phyloP scores from a whole-genome alignment of 108 stramenopile species.

The Conticribra guillardii region DNA sequence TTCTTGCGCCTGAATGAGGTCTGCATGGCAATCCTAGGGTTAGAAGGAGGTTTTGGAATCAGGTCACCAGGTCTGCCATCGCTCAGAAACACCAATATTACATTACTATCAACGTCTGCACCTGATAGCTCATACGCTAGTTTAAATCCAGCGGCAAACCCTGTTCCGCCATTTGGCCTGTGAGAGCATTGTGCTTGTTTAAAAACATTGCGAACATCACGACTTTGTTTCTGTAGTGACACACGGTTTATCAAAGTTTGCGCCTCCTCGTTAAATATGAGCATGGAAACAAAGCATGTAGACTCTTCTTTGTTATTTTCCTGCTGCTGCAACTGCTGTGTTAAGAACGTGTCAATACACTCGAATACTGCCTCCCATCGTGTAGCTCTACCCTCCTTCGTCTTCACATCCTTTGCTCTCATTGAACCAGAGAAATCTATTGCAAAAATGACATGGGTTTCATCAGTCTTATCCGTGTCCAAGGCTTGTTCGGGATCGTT shows the following conservation, averaged over 20 bases:
- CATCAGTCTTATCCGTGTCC: too few species aligned
- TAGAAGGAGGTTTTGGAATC: neutral
- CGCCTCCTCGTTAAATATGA: constrained; percentile 12
- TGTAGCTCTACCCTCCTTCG: neutral
- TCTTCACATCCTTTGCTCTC: neutral
- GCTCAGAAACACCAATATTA: constrained; percentile 8
- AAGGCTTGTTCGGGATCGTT: too few species aligned
- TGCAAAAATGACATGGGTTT: constrained; percentile 10
- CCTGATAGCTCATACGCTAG: neutral
- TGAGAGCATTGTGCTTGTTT: neutral
- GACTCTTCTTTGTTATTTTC: neutral
- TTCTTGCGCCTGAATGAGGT: neutral
- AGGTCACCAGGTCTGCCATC: constrained; percentile 16
- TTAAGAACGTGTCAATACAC: constrained; percentile 2
- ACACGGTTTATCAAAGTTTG: neutral
- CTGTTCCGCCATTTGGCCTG: constrained; percentile 6
- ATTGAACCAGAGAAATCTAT: constrained; percentile 13
- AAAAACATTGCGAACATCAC: neutral
- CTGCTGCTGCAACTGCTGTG: constrained; percentile 1
- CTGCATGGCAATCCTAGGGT: neutral
- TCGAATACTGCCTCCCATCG: constrained; percentile 15
- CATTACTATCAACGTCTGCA: neutral
- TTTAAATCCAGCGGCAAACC: constrained; percentile 4
- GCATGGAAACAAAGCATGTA: constrained; percentile 5
- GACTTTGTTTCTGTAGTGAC: neutral